Evolutionary conservation across 2,329 filamentous ascomycete genomes (phyloP).

Genomic region (Colletotrichum sp.): DNA sequence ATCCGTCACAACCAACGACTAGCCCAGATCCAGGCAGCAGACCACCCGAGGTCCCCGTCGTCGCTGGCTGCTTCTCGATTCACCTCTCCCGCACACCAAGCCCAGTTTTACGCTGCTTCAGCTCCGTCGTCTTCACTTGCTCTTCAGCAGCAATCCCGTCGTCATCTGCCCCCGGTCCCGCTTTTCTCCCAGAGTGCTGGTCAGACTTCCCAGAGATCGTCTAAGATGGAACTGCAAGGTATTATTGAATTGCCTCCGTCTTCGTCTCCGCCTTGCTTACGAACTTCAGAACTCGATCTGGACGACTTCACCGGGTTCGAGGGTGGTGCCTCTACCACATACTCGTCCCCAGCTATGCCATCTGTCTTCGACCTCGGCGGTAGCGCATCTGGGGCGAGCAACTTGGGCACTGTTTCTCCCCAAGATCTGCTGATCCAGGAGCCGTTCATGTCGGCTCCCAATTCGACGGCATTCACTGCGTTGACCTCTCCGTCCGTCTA

Average conservation of each 20-base stretch:
- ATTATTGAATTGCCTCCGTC: conserved; percentile 31
- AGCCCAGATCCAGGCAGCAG: conserved; percentile 63
- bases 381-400: conserved; percentile 54
- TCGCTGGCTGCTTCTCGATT: conserved; percentile 63
- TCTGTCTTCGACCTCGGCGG: conserved; percentile 57
- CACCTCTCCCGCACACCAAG: conserved; percentile 45
- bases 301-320: conserved; percentile 65
- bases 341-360: conserved; percentile 58
- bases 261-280: not conserved
- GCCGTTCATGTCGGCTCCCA: conserved; percentile 76
- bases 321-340: conserved; percentile 53
- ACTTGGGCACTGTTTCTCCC: conserved; percentile 79
- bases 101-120: conserved; percentile 72
- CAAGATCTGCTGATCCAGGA: conserved; percentile 79
- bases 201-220: conserved; percentile 48
- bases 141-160: conserved; percentile 59
- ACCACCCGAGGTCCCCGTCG: conserved; percentile 58
- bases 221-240: conserved; percentile 65
- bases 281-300: conserved; percentile 46
- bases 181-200: conserved; percentile 69
- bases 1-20: conserved; percentile 61
- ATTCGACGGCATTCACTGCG: conserved; percentile 81
- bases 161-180: conserved; percentile 70
- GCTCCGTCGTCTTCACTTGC: conserved; percentile 65
- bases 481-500: conserved; percentile 84